A percentile compares a stretch with the other conserved stretches of the same genome.
Conservation (phyloP, 371 early-diverging fungal species). For the Mortierella sp. region DNA sequence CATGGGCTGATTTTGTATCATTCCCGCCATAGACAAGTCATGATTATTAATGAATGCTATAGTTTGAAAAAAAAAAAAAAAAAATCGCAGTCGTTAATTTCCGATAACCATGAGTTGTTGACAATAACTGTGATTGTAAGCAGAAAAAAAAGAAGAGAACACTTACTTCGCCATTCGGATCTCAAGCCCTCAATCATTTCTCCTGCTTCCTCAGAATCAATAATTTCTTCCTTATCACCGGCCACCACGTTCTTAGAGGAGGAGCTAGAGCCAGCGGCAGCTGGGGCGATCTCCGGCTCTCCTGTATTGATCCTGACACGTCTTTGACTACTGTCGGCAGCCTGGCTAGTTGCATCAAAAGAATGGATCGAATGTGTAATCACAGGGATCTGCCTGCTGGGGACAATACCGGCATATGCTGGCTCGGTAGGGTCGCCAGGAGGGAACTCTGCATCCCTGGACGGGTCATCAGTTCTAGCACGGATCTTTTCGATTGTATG, state of each 20-base stretch:
- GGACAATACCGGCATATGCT: background rate
- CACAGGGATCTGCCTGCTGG: background rate
- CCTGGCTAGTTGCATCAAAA: background rate
- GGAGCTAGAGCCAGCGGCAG: background rate
- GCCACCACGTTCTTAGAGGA: background rate
- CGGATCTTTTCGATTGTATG: constrained; percentile 21
- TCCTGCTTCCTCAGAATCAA: constrained; percentile 29
- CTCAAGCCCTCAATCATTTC: constrained; percentile 31
- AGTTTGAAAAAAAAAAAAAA: background rate
- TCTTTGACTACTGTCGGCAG: constrained; percentile 1
- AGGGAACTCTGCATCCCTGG: background rate
- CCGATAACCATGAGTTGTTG: background rate
- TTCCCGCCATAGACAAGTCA: background rate
- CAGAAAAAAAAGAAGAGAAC: background rate
- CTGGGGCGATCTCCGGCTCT: background rate
- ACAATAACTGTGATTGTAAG: background rate
- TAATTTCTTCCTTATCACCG: constrained; percentile 23
- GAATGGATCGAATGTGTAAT: constrained; percentile 15
- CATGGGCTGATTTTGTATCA: background rate
- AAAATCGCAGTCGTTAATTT: background rate
- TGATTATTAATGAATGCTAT: constrained; percentile 7
- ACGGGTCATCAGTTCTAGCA: background rate
- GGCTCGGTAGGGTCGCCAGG: constrained; percentile 4
- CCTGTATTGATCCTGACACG: constrained; percentile 20
- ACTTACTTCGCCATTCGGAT: constrained; percentile 52